These are phyloP conservation scores for Calonectria hongkongensis DNA, from an alignment of 2,329 filamentous ascomycete genomes.

Conservation along the genomic window DNA sequence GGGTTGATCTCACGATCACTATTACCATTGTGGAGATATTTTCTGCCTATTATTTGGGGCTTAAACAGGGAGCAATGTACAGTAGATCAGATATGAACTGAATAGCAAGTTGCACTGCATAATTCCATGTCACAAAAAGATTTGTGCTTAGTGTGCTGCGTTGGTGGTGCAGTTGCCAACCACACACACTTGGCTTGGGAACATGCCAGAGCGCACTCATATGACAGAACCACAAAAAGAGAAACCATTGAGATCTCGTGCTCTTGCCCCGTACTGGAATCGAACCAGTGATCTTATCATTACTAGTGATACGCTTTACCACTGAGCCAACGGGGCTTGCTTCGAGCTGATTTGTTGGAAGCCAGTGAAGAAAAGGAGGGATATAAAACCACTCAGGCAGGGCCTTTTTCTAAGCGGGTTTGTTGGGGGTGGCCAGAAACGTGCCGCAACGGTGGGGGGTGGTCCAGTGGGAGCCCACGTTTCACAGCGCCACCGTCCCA, in stretches of 20 bases:
- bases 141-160: no score
- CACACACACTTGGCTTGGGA: no score
- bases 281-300: conserved; percentile 47
- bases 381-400: background rate
- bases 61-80: no score
- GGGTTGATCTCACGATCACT: background rate
- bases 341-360: conserved; percentile 25
- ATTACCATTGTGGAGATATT: background rate
- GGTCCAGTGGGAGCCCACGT: background rate
- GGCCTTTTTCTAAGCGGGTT: background rate
- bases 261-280: conserved; percentile 44
- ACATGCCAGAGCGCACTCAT: no score
- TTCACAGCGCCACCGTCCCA: background rate
- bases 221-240: no score
- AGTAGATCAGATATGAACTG: no score
- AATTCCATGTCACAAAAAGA: no score
- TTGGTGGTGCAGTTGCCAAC: no score
- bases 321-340: conserved; percentile 44
- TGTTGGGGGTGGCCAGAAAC: background rate
- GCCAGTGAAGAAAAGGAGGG: background rate
- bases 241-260: background rate
- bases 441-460: conserved; percentile 11
- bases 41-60: background rate
- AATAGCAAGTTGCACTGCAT: no score
- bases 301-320: conserved; percentile 48